Evolutionary conservation across 129 eudicot species (phyloP).

Genomic region (Lonicera japonica): DNA sequence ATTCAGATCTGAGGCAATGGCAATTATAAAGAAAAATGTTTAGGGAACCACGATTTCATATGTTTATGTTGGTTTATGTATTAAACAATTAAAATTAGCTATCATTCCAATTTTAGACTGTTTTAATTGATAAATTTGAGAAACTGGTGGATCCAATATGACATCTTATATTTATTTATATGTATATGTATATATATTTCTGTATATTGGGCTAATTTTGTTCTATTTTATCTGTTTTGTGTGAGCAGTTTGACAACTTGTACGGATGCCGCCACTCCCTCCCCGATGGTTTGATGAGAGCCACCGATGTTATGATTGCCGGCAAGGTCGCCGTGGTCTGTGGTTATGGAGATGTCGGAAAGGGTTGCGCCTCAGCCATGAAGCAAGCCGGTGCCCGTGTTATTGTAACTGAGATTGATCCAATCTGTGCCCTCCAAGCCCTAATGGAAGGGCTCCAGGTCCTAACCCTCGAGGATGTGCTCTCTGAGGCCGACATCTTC

Average conservation of each 20-base stretch:
- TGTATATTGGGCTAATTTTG: no score
- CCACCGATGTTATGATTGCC: constrained; percentile 96
- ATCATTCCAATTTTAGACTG: no score
- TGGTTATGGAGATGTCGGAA: constrained; percentile 94
- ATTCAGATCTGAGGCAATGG: no score
- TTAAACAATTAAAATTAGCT: no score
- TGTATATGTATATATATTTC: no score
- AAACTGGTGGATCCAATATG: no score
- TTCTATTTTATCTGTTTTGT: no score
- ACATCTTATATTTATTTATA: no score
- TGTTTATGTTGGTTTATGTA: no score
- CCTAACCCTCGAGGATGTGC: constrained; percentile 57
- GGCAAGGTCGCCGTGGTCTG: constrained; percentile 83
- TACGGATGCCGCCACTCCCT: constrained; percentile 98
- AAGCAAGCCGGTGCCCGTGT: constrained; percentile 26
- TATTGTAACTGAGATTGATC: constrained; percentile 87
- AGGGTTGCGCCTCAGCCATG: constrained; percentile 88
- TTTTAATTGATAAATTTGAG: no score
- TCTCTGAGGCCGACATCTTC: constrained; percentile 74
- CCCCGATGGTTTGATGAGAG: constrained; percentile 72
- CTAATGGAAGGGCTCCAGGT: constrained; percentile 94
- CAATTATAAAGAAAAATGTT: no score
- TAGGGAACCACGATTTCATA: no score
- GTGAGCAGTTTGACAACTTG: constrained; percentile 70
- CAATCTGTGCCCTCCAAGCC: constrained; percentile 97